Base-by-base conservation (phyloP, 2,329 filamentous ascomycete genomes). In the Cladosporium oxysporum region DNA sequence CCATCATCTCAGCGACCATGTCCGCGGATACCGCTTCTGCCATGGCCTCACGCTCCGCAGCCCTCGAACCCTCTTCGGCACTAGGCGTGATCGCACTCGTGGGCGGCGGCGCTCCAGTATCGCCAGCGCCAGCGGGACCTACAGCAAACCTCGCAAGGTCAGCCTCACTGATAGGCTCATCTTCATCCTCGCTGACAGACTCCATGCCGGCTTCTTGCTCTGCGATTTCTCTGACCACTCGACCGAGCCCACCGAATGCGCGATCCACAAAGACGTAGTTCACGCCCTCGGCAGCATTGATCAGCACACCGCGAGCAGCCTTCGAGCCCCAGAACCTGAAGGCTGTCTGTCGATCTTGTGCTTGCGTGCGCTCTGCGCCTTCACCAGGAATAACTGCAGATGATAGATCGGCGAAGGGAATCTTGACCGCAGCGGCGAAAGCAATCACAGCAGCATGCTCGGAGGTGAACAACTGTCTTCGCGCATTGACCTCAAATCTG, bases 171-270 rank as follows among this genome's bases (percentile, higher is more conserved):
- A 67, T 66, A 37, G 58, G 62, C 66, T 41, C 68, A 49, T 67
- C 68, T 61, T 55, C 64, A 35, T 29, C 62, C 31, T 63, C 67
- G 66, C 73, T 73, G n/a, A 79, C 41, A 29, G 58, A 50, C 28
- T 66, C 44, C 23, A 71, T 35, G 2, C 44, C 62, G 6, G 69
- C 66, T 31, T 69, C 66, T 11, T 69, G 59, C 50, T 59, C 67
- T 47, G 41, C 68, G 66, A 21, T 72, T 68, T 37, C 76, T 52
- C 63, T 66, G 65, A 69, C 69, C 1, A 78, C 76, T 14, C 81
- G 78, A 6, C 83, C 83, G n/a, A 84, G 74, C 0, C 87, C 88
- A 35, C 87, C 87, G 76, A 88, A 90, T 4, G 86, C 85, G 35
- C 82, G 81, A 71, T 88, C 87, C 23, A 88, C 83, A 68, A 83